Conservation (phyloP, 352 stramenopile species). For the Phytopythium aichiense region DNA sequence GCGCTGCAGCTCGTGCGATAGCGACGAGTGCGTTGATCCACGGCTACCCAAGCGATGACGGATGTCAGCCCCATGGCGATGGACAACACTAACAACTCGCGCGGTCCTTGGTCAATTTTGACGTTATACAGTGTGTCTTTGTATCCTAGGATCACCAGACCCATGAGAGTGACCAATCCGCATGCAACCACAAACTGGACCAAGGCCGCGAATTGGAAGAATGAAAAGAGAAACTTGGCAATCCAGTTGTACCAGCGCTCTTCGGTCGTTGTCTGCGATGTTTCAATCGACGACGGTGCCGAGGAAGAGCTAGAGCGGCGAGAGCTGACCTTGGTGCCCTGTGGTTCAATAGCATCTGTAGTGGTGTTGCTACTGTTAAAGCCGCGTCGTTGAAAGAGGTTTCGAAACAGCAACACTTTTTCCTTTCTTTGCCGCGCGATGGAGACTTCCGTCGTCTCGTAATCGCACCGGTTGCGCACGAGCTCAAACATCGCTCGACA, state of each 20-base stretch:
- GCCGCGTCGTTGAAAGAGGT: slow-evolving; percentile 19
- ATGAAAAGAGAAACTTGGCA: slow-evolving; percentile 31
- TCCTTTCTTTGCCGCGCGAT: slow-evolving; percentile 67
- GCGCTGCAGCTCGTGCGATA: slow-evolving; percentile 19
- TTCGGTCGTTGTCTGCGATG: slow-evolving; percentile 53
- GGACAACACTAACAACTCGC: slow-evolving; percentile 32
- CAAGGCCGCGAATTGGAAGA: slow-evolving; percentile 26
- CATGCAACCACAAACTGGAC: slow-evolving; percentile 42
- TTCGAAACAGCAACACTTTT: slow-evolving; percentile 63
- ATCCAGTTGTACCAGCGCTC: slow-evolving; percentile 78
- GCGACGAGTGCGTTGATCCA: slow-evolving; percentile 40
- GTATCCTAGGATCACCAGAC: slow-evolving; percentile 45
- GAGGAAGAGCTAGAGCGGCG: not conserved
- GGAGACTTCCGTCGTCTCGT: slow-evolving; percentile 52
- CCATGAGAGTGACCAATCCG: slow-evolving; percentile 49
- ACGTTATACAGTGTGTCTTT: slow-evolving; percentile 49
- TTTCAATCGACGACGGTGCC: slow-evolving; percentile 39
- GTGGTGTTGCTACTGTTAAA: not conserved
- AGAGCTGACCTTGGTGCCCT: not conserved
- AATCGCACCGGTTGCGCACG: slow-evolving; percentile 55
- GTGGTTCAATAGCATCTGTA: not conserved
- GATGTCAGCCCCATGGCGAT: slow-evolving; percentile 27
- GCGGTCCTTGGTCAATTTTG: slow-evolving; percentile 37
- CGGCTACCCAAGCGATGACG: slow-evolving; percentile 45
- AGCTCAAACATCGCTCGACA: slow-evolving; percentile 44